Evolutionary conservation across 148 eudicot genomes (phyloP), one percentile per base, ranked within the genome.

Genomic region (Pharnaceum exiguum): DNA sequence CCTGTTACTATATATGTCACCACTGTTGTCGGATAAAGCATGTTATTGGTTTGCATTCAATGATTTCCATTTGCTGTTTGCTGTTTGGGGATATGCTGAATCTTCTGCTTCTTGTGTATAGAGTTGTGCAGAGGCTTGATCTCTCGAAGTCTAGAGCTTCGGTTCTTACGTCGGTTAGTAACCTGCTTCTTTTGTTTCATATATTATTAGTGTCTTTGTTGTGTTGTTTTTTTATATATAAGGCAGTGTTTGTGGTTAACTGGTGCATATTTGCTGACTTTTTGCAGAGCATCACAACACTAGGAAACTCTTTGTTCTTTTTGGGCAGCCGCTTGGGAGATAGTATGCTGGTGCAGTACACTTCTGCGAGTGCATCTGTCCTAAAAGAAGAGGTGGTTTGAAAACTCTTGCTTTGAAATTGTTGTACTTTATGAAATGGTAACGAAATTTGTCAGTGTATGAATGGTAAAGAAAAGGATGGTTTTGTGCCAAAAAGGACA

Each of bases 301-400:
- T 94, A 60, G 99, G 99, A 44, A 78, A 76, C 74, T 86, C 99
- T 5, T 77, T 89, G 9, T 86, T 89, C 63, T 94, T 94, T 67
- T 51, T 94, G 78, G 96, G 83, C 62, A 94, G 99, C 78, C 89
- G 96, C 26, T 59, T 94, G 71, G 99, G 99, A 38, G 99, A 94
- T 62, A 94, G 99, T 70, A 71, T 94, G 69, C 96, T 94, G 33
- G 99, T 94, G 75, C 96, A 94, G 56, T 94, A 77, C 60, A 71
- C 82, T 17, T 77, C 77, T 77, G 91, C 87, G 69, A 68, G 59
- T 36, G 84, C 73, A 58, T 78, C 77, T 68, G 72, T 73, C 60
- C 29, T 79, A 64, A 88, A 89, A 75, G 99, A 93, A 66, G 99
- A 93, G 99, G 99, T 93, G 52, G 46, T 42, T 46, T 44, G 3